Percentiles rank a stretch among this genome's conserved stretches.
These are phyloP conservation scores for Oidiodendron maius DNA, from an alignment of 495 filamentous ascomycete genomes.

Conservation along the genomic window DNA sequence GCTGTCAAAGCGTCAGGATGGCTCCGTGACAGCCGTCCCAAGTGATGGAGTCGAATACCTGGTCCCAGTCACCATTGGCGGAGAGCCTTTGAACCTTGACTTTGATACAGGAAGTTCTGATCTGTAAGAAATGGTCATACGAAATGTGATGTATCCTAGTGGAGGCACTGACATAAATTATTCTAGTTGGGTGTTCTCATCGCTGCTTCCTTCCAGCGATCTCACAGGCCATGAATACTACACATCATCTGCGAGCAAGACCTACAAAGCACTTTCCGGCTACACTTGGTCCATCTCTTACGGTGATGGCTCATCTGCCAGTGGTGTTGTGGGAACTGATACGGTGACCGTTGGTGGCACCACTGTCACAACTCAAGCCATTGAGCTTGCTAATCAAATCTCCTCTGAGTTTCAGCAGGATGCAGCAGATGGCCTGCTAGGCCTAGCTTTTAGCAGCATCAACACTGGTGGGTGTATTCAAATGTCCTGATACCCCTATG, in stretches of 20 bases:
- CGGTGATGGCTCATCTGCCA: conserved; percentile 63
- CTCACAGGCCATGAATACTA: conserved; percentile 49
- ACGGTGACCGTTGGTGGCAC: conserved; percentile 69
- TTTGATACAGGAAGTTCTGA: conserved; percentile 87
- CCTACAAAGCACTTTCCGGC: conserved; percentile 46
- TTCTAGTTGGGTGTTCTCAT: conserved; percentile 67
- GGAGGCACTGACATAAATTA: not conserved
- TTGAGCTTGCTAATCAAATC: conserved; percentile 63
- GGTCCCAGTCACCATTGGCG: conserved; percentile 64
- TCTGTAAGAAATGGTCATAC: conserved; percentile 57
- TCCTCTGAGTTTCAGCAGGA: conserved; percentile 58
- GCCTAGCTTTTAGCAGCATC: conserved; percentile 67
- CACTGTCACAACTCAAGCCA: conserved; percentile 56
- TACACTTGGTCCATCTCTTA: conserved; percentile 65
- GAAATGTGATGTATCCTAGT: not conserved
- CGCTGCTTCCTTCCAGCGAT: conserved; percentile 37
- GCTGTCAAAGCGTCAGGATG: conserved; percentile 27
- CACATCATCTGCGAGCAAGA: conserved; percentile 49
- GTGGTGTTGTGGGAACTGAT: conserved; percentile 65
- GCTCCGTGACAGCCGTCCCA: conserved; percentile 55
- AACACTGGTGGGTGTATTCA: conserved; percentile 45
- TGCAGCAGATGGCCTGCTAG: conserved; percentile 61
- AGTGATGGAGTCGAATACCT: conserved; percentile 62
- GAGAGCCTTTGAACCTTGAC: conserved; percentile 65
- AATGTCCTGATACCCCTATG: conserved; percentile 22